These are phyloP conservation scores for Euphrasia arctica DNA, from an alignment of 305 asterid genomes.

Conservation along the genomic window DNA sequence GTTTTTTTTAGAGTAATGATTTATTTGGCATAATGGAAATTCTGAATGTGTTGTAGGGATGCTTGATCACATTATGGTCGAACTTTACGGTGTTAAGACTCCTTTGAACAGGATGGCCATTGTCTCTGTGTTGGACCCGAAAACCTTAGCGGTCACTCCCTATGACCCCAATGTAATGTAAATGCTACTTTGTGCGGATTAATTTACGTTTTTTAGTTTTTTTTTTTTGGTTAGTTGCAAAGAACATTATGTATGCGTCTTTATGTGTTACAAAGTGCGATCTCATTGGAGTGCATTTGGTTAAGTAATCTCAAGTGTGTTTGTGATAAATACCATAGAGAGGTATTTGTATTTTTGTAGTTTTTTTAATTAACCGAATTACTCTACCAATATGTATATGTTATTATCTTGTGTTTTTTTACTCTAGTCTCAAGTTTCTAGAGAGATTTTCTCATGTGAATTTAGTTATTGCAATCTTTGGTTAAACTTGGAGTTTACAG, in stretches of 20 bases:
- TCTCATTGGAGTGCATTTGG: background rate
- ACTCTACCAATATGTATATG: background rate
- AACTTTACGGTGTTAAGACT: slow-evolving; percentile 62
- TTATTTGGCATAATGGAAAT: slow-evolving; percentile 8
- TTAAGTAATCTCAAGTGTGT: background rate
- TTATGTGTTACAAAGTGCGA: background rate
- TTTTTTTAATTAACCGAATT: background rate
- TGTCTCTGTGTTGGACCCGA: slow-evolving; percentile 82
- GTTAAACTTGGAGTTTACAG: background rate
- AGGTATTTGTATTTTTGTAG: background rate
- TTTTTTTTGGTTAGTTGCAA: background rate
- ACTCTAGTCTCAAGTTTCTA: no score
- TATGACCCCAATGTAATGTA: slow-evolving; percentile 73
- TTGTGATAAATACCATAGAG: background rate
- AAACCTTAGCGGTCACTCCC: slow-evolving; percentile 81
- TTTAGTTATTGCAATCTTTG: slow-evolving; percentile 1
- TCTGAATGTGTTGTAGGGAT: slow-evolving; percentile 45
- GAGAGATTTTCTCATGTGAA: background rate
- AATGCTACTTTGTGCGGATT: slow-evolving; percentile 23
- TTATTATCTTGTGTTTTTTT: background rate
- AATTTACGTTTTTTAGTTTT: background rate
- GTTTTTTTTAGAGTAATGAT: background rate
- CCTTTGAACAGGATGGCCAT: slow-evolving; percentile 87
- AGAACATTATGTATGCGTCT: background rate
- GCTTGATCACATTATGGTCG: slow-evolving; percentile 94